Conservation (phyloP, 2,329 filamentous ascomycete species). For the Bipolaris oryzae region DNA sequence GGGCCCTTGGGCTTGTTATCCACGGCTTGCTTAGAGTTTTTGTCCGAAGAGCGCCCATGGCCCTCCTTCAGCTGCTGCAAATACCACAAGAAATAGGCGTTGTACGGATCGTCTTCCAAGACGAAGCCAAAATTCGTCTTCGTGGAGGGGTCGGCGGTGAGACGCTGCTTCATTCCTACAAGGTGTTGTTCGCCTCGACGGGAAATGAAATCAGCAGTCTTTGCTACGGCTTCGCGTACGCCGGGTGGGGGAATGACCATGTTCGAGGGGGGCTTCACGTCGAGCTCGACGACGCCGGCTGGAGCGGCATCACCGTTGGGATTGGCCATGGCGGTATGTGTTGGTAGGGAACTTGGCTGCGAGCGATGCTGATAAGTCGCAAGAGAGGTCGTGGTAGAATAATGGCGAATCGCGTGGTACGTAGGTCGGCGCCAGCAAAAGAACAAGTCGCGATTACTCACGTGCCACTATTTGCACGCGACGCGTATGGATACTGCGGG, state of each 20-base stretch:
- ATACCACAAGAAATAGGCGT: slow-evolving; percentile 89
- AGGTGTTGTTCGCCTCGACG: slow-evolving; percentile 72
- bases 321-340: slow-evolving; percentile 34
- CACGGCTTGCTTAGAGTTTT: slow-evolving; percentile 31
- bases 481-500: slow-evolving; percentile 6
- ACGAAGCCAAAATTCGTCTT: slow-evolving; percentile 93
- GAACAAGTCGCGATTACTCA: slow-evolving; percentile 4
- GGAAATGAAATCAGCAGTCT: slow-evolving; percentile 90
- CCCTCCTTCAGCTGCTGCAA: slow-evolving; percentile 84
- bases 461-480: slow-evolving; percentile 9
- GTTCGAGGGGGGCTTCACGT: slow-evolving; percentile 74
- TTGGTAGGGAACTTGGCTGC: slow-evolving; percentile 14
- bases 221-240: slow-evolving; percentile 85
- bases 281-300: slow-evolving; percentile 22
- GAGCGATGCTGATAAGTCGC: slow-evolving; percentile 15
- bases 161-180: slow-evolving; percentile 83
- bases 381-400: neutral
- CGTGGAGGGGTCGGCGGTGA: slow-evolving; percentile 69
- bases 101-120: slow-evolving; percentile 78
- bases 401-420: neutral
- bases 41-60: slow-evolving; percentile 63
- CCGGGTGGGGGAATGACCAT: slow-evolving; percentile 85
- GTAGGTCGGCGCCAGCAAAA: neutral
- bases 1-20: slow-evolving; percentile 78
- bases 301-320: slow-evolving; percentile 33